These are phyloP conservation scores for Backusella parvicylindrica DNA, from an alignment of 192 early-diverging fungal species.

Conservation along the genomic window DNA sequence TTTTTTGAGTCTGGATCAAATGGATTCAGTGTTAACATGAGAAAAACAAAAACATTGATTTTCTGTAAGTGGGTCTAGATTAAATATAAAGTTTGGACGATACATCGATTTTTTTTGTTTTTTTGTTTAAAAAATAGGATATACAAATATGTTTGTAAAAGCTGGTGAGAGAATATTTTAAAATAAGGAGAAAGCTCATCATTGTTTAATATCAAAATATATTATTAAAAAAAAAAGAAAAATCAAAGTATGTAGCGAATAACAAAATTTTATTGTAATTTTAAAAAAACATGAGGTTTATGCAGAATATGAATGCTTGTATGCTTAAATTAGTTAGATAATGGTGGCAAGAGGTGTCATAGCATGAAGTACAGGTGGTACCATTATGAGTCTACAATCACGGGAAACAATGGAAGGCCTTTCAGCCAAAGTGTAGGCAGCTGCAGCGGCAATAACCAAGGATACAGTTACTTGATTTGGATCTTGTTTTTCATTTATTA, in stretches of 20 bases:
- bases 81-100: neutral
- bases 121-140: neutral
- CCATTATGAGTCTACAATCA: slow-evolving; percentile 12
- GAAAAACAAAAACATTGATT: neutral
- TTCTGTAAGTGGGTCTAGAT: neutral
- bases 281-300: neutral
- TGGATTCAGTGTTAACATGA: neutral
- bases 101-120: neutral
- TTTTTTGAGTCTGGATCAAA: neutral
- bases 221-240: neutral
- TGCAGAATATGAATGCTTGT: neutral
- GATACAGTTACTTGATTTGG: neutral
- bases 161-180: neutral
- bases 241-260: neutral
- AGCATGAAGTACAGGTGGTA: neutral
- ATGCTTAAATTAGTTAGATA: neutral
- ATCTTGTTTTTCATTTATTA: neutral
- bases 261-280: neutral
- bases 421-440: slow-evolving; percentile 2
- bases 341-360: slow-evolving; percentile 1
- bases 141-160: no score
- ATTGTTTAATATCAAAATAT: neutral
- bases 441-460: neutral
- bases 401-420: neutral
- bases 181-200: neutral